Base-by-base conservation (phyloP, 352 stramenopile species). In the Globisporangium viniferum region DNA sequence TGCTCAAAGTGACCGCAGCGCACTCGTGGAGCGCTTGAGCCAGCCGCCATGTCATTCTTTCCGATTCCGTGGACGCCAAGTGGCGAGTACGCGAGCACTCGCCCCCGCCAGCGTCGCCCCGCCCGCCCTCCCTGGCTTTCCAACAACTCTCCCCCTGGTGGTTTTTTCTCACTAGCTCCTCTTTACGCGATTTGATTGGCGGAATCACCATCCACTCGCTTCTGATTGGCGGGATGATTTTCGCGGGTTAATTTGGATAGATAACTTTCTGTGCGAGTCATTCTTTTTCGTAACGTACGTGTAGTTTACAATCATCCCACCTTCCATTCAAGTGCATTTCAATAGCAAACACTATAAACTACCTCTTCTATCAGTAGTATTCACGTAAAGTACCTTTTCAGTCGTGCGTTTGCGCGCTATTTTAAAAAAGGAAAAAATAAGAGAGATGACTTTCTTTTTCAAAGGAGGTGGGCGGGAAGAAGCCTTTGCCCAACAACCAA, bases 21-120 rank as follows among this genome's bases (percentile, higher is more conserved):
- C n/a, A 24, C 20, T 58, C 20, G 44, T 4, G 31, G 20, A 33
- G 60, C 60, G 46, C 60, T 39, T 12, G 20, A 9, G 14, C n/a
- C 10, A 33, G 5, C n/a, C 15, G 0, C 4, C 31, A 53, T 67
- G 61, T 60, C 61, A 67, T 67, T 67, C 61, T 67, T 67, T 59
- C 12, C 31, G 33, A 46, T 53, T 39, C 31, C 56, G 20, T 41
- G 54, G 53, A 31, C 53, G 27, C 53, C 15, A 41, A 39, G 44
- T 18, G 39, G 59, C 48, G 18, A 31, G 44, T n/a, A 24, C 54
- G 35, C 59, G 39, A 55, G 39, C 39, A 3, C 27, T 57, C 24
- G 51, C 3, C 10, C 10, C 20, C 51, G 20, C 51, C 56, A 62
- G 31, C 20, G 55, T 61, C 55, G 55, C 55, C 55, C 55, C 56